Base-by-base conservation (phyloP, 331 rosid species). In the Prunus yedoensis region DNA sequence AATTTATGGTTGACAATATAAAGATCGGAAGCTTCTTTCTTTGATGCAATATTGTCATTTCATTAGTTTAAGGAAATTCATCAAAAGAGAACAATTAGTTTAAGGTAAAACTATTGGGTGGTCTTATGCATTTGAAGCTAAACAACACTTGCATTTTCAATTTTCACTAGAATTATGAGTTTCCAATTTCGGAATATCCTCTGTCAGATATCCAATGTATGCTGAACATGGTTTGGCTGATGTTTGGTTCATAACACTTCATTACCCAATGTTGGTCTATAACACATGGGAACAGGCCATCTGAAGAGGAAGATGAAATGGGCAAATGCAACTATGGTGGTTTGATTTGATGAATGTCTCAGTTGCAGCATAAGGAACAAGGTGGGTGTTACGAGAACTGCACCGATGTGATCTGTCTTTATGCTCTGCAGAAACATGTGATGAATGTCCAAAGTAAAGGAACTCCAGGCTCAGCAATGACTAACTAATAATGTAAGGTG, bases 141-240 rank as follows among this genome's bases (percentile, higher is more conserved):
- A 23, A 28, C 69, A 47, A 18, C 18, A 14, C 28, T 23, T 7
- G 38, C 52, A 49, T 20, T 38, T 32, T 64, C 21, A 8, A 54
- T 14, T 8, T 2, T 17, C 49, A 62, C 38, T 12, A 32, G 52
- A 63, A 64, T 49, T 32, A 62, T n/a, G 3, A 23, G 60, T 20
- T 20, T 54, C 60, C 18, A 54, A 18, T 20, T 56, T 20, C 10
- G 27, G 62, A 56, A 56, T 52, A 21, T 63, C 11, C 25, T 3
- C 50, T 74, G 21, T 21, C 18, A 27, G 27, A 58, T 18, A 25
- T 53, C 50, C 23, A 49, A 21, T 15, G 8, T 14, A 8, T 77
- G 52, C 20, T 32, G 27, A 51, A 72, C 78, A 77, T 70, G 51
- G 41, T 12, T 68, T 52, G 79, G 79, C 70, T 15, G 8, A 79